phyloP scores from a whole-genome alignment of 805 yeast genomes.

The Millerago galiae region DNA sequence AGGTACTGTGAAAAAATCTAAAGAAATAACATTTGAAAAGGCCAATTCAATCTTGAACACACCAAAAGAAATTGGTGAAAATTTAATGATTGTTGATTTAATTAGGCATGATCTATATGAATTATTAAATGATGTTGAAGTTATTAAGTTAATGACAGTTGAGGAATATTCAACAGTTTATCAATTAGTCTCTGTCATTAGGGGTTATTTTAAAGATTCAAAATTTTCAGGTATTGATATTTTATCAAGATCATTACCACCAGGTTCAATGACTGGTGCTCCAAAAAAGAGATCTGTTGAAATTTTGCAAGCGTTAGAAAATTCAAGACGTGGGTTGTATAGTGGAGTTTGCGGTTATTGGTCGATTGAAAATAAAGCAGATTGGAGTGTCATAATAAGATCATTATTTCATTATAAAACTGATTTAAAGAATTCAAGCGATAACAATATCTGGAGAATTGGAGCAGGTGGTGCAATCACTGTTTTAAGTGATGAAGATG shows the following conservation, averaged over 20 bases:
- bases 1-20: conserved; percentile 79
- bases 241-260: conserved; percentile 75
- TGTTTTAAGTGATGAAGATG: conserved; percentile 71
- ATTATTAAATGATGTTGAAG: conserved; percentile 57
- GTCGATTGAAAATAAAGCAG: conserved; percentile 81
- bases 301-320: conserved; percentile 46
- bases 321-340: conserved; percentile 63
- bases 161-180: conserved; percentile 90
- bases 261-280: conserved; percentile 99
- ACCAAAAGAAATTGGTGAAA: conserved; percentile 93
- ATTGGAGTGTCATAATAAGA: conserved; percentile 94
- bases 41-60: conserved; percentile 67
- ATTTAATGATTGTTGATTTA: conserved; percentile 92
- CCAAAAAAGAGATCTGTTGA: conserved; percentile 93
- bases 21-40: conserved; percentile 42
- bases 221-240: conserved; percentile 69
- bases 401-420: conserved; percentile 63
- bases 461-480: conserved; percentile 99
- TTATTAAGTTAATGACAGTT: conserved; percentile 77
- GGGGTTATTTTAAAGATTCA: conserved; percentile 37
- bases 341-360: conserved; percentile 96
- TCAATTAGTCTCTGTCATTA: conserved; percentile 86
- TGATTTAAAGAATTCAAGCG: conserved; percentile 29
- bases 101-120: conserved; percentile 86
- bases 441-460: conserved; percentile 57